These are phyloP conservation scores for Suillus variegatus DNA, from an alignment of 768 basidiomycete genomes.

Conservation along the genomic window DNA sequence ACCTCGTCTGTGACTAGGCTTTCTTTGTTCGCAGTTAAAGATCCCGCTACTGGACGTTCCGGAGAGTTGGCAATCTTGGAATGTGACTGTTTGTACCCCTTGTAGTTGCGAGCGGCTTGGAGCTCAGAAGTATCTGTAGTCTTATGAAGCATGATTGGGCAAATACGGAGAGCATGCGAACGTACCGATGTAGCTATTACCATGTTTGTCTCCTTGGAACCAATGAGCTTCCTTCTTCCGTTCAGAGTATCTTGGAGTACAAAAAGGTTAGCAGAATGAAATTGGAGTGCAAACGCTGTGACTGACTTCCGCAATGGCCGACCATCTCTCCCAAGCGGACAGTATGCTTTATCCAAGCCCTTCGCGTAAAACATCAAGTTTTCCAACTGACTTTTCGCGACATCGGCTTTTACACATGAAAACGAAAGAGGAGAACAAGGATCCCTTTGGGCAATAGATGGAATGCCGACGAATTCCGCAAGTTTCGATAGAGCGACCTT, in stretches of 20 bases:
- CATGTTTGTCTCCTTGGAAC: constrained; percentile 59
- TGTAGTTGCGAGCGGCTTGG: constrained; percentile 16
- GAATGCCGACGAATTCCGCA: constrained; percentile 49
- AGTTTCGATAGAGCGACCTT: constrained; percentile 52
- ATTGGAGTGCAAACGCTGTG: not conserved
- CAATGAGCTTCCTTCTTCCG: constrained; percentile 53
- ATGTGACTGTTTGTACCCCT: constrained; percentile 8
- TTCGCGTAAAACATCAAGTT: constrained; percentile 47
- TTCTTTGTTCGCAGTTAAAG: constrained; percentile 34
- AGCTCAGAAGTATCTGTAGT: constrained; percentile 26
- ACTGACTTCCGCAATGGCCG: constrained; percentile 63
- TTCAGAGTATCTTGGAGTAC: constrained; percentile 55
- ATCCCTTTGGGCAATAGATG: constrained; percentile 48
- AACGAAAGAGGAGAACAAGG: constrained; percentile 69
- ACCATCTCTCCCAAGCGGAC: constrained; percentile 58
- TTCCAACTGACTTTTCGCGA: constrained; percentile 53
- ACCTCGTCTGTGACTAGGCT: constrained; percentile 40
- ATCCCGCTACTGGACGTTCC: constrained; percentile 26
- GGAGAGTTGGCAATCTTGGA: constrained; percentile 18
- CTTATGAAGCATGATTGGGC: constrained; percentile 6
- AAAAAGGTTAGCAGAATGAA: not conserved
- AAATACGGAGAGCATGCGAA: constrained; percentile 13
- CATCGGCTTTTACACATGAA: constrained; percentile 56
- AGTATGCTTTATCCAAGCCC: constrained; percentile 48
- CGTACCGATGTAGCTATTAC: constrained; percentile 57